phyloP scores from a whole-genome alignment of 2,329 filamentous ascomycete species.

The Albophoma yamanashiensis region DNA sequence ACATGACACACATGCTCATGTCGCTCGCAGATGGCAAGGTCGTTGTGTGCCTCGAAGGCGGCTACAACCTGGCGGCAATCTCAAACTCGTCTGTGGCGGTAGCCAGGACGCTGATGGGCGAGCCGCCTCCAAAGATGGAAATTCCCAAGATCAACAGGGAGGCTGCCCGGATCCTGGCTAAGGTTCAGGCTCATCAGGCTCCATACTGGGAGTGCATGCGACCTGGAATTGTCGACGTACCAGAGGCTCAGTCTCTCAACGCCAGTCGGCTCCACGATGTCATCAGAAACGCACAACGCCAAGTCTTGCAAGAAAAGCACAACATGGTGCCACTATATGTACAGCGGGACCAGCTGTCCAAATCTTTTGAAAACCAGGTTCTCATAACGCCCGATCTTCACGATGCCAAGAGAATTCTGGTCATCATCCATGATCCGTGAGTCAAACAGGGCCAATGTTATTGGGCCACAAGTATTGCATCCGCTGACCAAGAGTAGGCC shows the following conservation, averaged over 20 bases:
- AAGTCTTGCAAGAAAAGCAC: slow-evolving; percentile 58
- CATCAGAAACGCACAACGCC: slow-evolving; percentile 66
- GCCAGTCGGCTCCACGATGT: slow-evolving; percentile 66
- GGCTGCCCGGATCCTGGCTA: slow-evolving; percentile 43
- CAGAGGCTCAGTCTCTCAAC: slow-evolving; percentile 38
- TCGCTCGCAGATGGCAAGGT: slow-evolving; percentile 82
- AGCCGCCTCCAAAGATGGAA: slow-evolving; percentile 60
- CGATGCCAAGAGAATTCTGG: slow-evolving; percentile 55
- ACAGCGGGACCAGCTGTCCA: slow-evolving; percentile 60
- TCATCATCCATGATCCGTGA: slow-evolving; percentile 88
- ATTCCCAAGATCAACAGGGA: slow-evolving; percentile 47
- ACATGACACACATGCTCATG: slow-evolving; percentile 99
- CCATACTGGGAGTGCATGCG: slow-evolving; percentile 85
- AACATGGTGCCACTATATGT: slow-evolving; percentile 75
- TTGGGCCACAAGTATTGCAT: neutral
- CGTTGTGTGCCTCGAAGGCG: slow-evolving; percentile 87
- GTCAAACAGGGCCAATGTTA: slow-evolving; percentile 19
- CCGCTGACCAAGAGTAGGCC: slow-evolving; percentile 34
- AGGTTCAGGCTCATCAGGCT: slow-evolving; percentile 50
- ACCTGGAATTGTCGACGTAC: slow-evolving; percentile 48
- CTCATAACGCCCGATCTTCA: slow-evolving; percentile 66
- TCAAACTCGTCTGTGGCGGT: slow-evolving; percentile 88
- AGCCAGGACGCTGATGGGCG: slow-evolving; percentile 86
- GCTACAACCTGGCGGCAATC: slow-evolving; percentile 89
- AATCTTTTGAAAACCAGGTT: slow-evolving; percentile 78